phyloP scores from a whole-genome alignment of 257 asterid genomes.

The Cruciata laevipes region DNA sequence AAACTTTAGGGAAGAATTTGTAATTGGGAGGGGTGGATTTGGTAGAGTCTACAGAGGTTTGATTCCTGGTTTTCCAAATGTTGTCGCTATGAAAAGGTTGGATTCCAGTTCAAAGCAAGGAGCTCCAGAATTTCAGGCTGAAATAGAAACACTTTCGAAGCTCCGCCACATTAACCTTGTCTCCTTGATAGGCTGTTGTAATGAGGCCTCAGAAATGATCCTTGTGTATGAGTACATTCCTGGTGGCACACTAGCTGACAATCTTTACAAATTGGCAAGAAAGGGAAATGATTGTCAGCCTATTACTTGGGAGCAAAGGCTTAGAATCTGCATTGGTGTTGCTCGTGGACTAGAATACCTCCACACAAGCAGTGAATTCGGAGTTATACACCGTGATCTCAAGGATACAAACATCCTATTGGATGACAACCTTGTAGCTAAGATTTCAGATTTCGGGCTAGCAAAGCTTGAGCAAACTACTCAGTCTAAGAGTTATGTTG shows the following conservation, averaged over 20 bases:
- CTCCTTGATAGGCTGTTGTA: conserved; percentile 4
- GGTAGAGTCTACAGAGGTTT: neutral
- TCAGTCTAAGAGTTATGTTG: neutral
- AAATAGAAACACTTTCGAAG: conserved; percentile 1
- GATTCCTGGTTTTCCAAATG: neutral
- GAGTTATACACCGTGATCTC: conserved; percentile 1
- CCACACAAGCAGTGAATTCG: neutral
- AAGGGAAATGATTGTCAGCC: neutral
- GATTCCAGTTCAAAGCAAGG: neutral
- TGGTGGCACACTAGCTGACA: conserved; percentile 3
- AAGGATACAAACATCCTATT: conserved; percentile 2
- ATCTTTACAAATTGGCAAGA: neutral
- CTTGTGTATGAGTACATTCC: conserved; percentile 3
- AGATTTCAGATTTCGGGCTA: conserved; percentile 1
- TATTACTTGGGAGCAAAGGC: conserved; percentile 8
- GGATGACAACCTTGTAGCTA: neutral
- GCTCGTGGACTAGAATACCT: conserved; percentile 3
- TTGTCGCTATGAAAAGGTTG: conserved; percentile 7
- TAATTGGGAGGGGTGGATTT: neutral
- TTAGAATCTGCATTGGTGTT: neutral
- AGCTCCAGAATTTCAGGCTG: neutral
- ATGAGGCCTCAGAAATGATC: neutral
- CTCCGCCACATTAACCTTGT: conserved; percentile 3
- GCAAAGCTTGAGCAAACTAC: neutral
- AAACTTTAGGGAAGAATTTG: neutral